Evolutionary conservation across 805 yeast genomes (phyloP), one percentile per base, ranked within the genome.

Genomic region (Wickerhamomyces bovis): DNA sequence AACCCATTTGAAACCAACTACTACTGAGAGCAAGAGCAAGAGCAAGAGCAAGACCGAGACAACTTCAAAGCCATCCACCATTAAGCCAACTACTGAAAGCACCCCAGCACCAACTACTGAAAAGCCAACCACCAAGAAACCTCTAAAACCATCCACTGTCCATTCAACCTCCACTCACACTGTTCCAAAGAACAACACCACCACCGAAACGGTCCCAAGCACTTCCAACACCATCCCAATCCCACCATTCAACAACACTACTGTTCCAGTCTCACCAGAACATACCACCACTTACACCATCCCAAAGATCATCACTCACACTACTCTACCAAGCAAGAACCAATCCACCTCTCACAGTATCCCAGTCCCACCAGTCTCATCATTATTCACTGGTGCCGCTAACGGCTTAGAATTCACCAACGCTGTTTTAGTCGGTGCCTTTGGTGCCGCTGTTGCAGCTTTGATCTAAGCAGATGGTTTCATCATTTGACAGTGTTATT

Each of bases 311-410:
- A 9, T 22, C 38, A 18, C 20, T 19, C 22, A 3, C n/a, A 28
- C 31, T 28, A 28, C 6, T 13, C 13, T 28, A 28, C 31, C 31
- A 28, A 28, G n/a, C 31, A 28, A 28, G n/a, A 11, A 36, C 45
- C 45, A 23, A 36, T 35, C 39, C 35, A 20, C n/a, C 13, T 26
- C 28, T 13, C 16, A n/a, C 39, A 31, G 33, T 19, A n/a, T 12
- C 6, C 39, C 39, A 23, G 44, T 42, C 8, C 52, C 53, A 41
- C 28, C 35, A 21, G 15, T 48, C 7, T 10, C 52, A 16, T 28
- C 45, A 11, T 35, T 31, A 2, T 46, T 44, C 25, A 31, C 39
- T 11, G 54, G 51, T 39, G 53, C 42, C 16, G 53, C 38, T 46
- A 43, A 44, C 43, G 22, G 41, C 12, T 19, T 44, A 20, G 41